A percentile compares a stretch with the other conserved stretches of the same genome.
phyloP scores from a whole-genome alignment of 352 stramenopile species.

The Globisporangium echinulatum region DNA sequence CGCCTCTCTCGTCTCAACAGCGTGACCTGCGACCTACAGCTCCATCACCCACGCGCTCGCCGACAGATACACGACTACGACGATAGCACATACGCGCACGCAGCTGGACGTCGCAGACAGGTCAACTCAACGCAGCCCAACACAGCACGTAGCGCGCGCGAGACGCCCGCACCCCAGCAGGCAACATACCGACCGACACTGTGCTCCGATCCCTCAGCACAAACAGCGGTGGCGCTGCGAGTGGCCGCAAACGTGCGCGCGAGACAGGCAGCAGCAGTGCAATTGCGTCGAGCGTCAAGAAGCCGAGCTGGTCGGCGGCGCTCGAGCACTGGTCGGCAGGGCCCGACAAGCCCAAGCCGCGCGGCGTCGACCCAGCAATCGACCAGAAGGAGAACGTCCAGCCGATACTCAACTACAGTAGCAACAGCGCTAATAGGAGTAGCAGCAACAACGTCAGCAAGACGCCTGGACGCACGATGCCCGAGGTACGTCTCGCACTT shows the following conservation, averaged over 20 bases:
- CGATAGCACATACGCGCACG: not conserved
- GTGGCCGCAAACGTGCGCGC: conserved; percentile 26
- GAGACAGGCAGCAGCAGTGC: conserved; percentile 16
- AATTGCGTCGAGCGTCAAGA: conserved; percentile 22
- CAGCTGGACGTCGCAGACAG: not conserved
- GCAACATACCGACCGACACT: conserved; percentile 8
- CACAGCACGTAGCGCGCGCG: too few relatives aligned
- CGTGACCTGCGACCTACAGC: too few relatives aligned
- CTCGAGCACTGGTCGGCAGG: conserved; percentile 2
- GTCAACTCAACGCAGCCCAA: too few relatives aligned
- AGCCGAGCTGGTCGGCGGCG: conserved; percentile 11
- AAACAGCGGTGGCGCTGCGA: not conserved
- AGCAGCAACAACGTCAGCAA: not conserved
- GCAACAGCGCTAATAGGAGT: not conserved
- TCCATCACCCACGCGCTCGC: too few relatives aligned
- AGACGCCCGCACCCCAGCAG: not conserved
- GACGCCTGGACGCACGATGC: conserved; percentile 7
- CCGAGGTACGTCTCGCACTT: conserved; percentile 11
- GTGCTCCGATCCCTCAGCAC: conserved; percentile 3
- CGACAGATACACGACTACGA: not conserved
- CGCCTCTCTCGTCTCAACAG: not conserved
- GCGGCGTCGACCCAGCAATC: not conserved
- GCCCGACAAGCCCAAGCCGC: conserved; percentile 2
- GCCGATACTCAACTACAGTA: conserved; percentile 16
- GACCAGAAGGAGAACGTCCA: conserved; percentile 43